Percentiles rank a stretch among this genome's conserved stretches.
These are phyloP conservation scores for Aspergillus hortae DNA, from an alignment of 2,329 filamentous ascomycete genomes.

Conservation along the genomic window DNA sequence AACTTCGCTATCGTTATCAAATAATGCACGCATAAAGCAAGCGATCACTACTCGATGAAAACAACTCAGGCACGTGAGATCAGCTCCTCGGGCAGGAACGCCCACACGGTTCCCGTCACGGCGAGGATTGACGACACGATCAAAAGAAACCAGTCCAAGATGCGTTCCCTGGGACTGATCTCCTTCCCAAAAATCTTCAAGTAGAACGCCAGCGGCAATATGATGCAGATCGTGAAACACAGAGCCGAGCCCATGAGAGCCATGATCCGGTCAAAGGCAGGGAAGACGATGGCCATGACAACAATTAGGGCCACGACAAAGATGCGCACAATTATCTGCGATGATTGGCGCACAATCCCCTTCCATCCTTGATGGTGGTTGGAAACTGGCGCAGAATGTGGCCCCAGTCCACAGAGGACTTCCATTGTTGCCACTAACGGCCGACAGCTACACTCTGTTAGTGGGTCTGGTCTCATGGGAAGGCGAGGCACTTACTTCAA, in stretches of 20 bases:
- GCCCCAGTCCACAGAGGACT: conserved; percentile 71
- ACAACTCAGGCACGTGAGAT: conserved; percentile 47
- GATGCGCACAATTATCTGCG: conserved; percentile 61
- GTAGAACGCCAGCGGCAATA: conserved; percentile 84
- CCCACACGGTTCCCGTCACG: conserved; percentile 76
- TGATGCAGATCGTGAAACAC: conserved; percentile 92
- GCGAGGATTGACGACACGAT: conserved; percentile 67
- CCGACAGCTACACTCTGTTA: conserved; percentile 55
- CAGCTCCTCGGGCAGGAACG: conserved; percentile 74
- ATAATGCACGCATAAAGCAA: conserved; percentile 14
- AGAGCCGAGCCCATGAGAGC: conserved; percentile 83
- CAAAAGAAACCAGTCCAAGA: conserved; percentile 67
- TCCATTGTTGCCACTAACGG: conserved; percentile 85
- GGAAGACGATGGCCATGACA: conserved; percentile 67
- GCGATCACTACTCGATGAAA: neutral
- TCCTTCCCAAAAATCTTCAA: conserved; percentile 81
- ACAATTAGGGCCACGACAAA: conserved; percentile 69
- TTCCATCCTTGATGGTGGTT: conserved; percentile 23
- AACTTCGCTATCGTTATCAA: conserved; percentile 80
- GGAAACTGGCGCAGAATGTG: conserved; percentile 35
- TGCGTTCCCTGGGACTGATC: conserved; percentile 60
- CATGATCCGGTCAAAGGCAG: conserved; percentile 86
- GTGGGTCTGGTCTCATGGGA: conserved; percentile 1
- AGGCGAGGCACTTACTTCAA: conserved; percentile 56
- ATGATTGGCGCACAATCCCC: conserved; percentile 55